Conservation (phyloP, 257 asterid species). For the Solanum ossicruentum region DNA sequence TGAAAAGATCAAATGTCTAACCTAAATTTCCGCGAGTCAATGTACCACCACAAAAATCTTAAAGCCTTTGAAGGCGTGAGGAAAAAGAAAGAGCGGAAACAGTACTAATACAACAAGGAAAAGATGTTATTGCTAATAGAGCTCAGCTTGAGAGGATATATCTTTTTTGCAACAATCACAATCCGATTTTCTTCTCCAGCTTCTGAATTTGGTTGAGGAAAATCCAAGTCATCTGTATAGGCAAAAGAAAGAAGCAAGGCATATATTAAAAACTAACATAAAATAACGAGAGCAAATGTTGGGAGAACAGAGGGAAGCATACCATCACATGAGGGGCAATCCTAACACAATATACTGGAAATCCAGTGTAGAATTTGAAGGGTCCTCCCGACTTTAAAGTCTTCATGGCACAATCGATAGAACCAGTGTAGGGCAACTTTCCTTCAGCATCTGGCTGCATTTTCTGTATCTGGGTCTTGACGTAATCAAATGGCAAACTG, state of each 20-base stretch:
- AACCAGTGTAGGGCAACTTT: constrained; percentile 73
- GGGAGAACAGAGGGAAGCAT: constrained; percentile 11
- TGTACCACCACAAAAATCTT: background rate
- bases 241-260: background rate
- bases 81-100: background rate
- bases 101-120: background rate
- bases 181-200: constrained; percentile 40
- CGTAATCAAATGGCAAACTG: constrained; percentile 90
- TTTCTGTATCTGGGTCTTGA: constrained; percentile 91
- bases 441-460: constrained; percentile 93
- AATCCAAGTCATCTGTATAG: constrained; percentile 90
- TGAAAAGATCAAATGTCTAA: constrained; percentile 5
- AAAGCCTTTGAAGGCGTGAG: background rate
- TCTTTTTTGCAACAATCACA: constrained; percentile 16
- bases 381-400: constrained; percentile 81
- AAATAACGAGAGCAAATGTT: background rate
- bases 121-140: background rate
- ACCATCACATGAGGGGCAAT: constrained; percentile 99
- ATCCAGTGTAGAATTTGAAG: constrained; percentile 82
- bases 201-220: constrained; percentile 87
- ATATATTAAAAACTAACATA: background rate
- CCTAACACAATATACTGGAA: constrained; percentile 87
- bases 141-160: background rate
- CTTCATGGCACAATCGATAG: constrained; percentile 66
- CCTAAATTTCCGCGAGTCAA: constrained; percentile 2